Conservation (phyloP, 2,329 filamentous ascomycete species). For the Pseudogymnoascus sp. region DNA sequence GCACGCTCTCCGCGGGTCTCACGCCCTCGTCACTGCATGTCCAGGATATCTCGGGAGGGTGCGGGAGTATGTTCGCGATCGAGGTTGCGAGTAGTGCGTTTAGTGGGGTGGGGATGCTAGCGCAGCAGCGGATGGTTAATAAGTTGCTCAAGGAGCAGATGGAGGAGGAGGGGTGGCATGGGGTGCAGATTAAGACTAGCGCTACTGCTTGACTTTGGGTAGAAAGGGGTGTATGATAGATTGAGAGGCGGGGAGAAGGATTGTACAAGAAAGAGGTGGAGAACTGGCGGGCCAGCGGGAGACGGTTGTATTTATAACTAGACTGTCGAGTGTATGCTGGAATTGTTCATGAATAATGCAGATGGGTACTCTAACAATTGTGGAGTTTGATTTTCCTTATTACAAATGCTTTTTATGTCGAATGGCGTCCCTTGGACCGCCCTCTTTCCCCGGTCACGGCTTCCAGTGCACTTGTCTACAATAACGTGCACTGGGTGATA, state of each 20-base stretch:
- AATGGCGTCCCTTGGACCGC: not conserved
- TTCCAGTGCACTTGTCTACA: not conserved
- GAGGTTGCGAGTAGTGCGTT: constrained; percentile 67
- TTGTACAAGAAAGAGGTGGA: not conserved
- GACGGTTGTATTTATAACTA: constrained; percentile 1
- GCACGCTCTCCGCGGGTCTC: not conserved
- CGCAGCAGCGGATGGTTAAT: constrained; percentile 78
- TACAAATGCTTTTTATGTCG: constrained; percentile 1
- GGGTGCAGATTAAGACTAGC: constrained; percentile 69
- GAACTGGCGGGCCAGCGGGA: not conserved
- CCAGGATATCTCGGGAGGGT: constrained; percentile 74
- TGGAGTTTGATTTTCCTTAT: not conserved
- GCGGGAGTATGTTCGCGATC: constrained; percentile 80
- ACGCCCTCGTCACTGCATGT: constrained; percentile 43
- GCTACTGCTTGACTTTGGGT: constrained; percentile 22
- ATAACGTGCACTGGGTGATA: not conserved
- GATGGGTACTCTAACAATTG: not conserved
- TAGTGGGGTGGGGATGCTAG: constrained; percentile 60
- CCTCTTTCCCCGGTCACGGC: not conserved
- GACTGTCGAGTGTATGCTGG: not conserved
- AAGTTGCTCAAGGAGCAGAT: constrained; percentile 52
- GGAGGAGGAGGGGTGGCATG: constrained; percentile 73
- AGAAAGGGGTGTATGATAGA: not conserved
- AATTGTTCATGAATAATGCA: not conserved
- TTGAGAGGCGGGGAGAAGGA: not conserved